Conservation (phyloP, 441 rosid genomes). For the Bruguiera hainesii region DNA sequence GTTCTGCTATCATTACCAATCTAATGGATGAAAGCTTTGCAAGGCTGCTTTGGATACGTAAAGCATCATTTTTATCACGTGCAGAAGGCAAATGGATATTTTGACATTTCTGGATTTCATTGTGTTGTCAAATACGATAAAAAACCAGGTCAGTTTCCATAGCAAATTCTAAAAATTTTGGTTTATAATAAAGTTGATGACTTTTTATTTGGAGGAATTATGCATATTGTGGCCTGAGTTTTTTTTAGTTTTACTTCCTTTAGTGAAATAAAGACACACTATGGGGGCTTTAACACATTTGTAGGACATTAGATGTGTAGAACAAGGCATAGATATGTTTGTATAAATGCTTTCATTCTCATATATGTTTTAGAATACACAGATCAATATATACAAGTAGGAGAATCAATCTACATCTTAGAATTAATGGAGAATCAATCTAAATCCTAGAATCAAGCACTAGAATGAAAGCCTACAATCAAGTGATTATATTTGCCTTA, state of each 20-base stretch:
- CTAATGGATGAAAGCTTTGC: conserved; percentile 3
- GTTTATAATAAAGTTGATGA: too few relatives aligned
- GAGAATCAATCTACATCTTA: too few relatives aligned
- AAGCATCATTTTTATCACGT: conserved; percentile 9
- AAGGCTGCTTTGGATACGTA: conserved; percentile 17
- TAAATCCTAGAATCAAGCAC: too few relatives aligned
- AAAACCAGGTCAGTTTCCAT: conserved; percentile 38
- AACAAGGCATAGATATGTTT: background rate
- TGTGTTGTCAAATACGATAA: conserved; percentile 18
- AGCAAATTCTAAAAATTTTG: conserved; percentile 6
- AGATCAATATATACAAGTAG: too few relatives aligned
- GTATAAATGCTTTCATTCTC: too few relatives aligned
- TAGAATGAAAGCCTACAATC: too few relatives aligned
- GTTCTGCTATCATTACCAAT: background rate
- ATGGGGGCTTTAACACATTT: background rate
- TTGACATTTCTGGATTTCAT: conserved; percentile 19
- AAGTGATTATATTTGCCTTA: too few relatives aligned
- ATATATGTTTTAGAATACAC: too few relatives aligned
- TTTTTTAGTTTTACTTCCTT: background rate
- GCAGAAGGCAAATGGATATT: conserved; percentile 7
- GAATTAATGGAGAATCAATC: too few relatives aligned
- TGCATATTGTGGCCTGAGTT: background rate
- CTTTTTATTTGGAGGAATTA: background rate
- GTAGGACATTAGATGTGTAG: background rate
- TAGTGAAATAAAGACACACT: background rate